Conservation (phyloP, 306 rosid genomes). For the Quercus wislizeni region DNA sequence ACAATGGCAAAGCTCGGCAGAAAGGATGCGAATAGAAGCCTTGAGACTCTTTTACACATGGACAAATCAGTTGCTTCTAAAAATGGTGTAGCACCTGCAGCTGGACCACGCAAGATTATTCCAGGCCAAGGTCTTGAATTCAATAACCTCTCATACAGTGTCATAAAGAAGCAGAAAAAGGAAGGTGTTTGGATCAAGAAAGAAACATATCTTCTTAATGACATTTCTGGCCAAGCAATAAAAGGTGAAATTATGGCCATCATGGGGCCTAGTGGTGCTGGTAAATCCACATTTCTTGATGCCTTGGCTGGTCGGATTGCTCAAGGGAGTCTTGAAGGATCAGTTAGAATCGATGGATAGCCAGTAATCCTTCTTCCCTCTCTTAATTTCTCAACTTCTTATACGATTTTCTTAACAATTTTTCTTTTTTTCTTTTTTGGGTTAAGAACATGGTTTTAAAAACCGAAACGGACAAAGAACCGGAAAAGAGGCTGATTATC, state of each 20-base stretch:
- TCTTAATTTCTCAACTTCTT: not conserved
- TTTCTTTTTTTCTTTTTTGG: not conserved
- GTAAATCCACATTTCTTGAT: conserved; percentile 93
- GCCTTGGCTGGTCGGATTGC: conserved; percentile 86
- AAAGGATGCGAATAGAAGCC: conserved; percentile 37
- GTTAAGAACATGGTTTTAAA: too few species aligned
- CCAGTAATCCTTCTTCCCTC: conserved; percentile 20
- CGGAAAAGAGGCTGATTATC: too few species aligned
- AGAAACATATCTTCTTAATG: conserved; percentile 73
- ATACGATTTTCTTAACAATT: not conserved
- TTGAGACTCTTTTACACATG: conserved; percentile 57
- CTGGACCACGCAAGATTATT: conserved; percentile 24
- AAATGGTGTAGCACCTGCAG: conserved; percentile 24
- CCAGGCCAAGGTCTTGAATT: conserved; percentile 72
- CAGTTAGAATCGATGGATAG: conserved; percentile 71
- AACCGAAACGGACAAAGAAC: too few species aligned
- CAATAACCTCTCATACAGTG: conserved; percentile 59
- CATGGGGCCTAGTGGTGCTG: conserved; percentile 97
- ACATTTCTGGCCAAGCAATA: conserved; percentile 76
- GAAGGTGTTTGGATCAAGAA: conserved; percentile 71
- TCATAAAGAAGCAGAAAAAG: conserved; percentile 63
- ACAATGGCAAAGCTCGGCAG: conserved; percentile 42
- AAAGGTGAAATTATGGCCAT: conserved; percentile 82
- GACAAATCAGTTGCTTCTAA: conserved; percentile 35
- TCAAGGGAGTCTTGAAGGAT: conserved; percentile 79